These are phyloP conservation scores for Cetraspora pellucida DNA, from an alignment of 192 early-diverging fungal species.

Conservation along the genomic window DNA sequence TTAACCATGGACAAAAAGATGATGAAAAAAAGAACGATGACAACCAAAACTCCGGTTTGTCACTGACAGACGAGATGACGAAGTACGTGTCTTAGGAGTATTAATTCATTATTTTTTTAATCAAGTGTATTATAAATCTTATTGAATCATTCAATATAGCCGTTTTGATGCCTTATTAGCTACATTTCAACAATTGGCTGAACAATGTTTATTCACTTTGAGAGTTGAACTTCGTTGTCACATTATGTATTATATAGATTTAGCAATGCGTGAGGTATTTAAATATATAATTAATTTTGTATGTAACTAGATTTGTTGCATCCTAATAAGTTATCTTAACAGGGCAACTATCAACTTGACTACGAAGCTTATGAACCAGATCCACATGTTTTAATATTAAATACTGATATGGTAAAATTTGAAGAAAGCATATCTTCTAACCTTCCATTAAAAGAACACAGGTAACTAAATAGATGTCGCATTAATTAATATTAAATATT, in stretches of 20 bases:
- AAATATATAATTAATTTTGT: neutral
- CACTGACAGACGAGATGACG: conserved; percentile 52
- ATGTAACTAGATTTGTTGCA: neutral
- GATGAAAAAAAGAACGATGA: conserved; percentile 22
- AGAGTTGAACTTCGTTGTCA: conserved; percentile 85
- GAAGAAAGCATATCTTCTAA: conserved; percentile 73
- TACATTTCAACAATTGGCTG: conserved; percentile 73
- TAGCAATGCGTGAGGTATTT: conserved; percentile 84
- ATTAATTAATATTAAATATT: neutral
- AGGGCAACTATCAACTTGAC: conserved; percentile 83
- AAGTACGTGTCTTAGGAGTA: conserved; percentile 29
- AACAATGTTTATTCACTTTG: conserved; percentile 79
- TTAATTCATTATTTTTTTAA: neutral
- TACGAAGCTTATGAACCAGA: conserved; percentile 82
- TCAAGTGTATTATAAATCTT: neutral
- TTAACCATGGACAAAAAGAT: conserved; percentile 9
- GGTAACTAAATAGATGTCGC: conserved; percentile 42
- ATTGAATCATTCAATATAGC: conserved; percentile 28
- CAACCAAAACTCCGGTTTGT: conserved; percentile 43
- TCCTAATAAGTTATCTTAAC: conserved; percentile 8
- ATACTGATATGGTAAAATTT: conserved; percentile 72
- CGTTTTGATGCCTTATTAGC: conserved; percentile 57
- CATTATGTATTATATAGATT: conserved; percentile 83
- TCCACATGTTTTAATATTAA: conserved; percentile 81
- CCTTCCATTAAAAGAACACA: conserved; percentile 63